A percentile compares a stretch with the other conserved stretches of the same genome.
Conservation (phyloP, 2,329 filamentous ascomycete species). For the Fonsecaea multimorphosa region DNA sequence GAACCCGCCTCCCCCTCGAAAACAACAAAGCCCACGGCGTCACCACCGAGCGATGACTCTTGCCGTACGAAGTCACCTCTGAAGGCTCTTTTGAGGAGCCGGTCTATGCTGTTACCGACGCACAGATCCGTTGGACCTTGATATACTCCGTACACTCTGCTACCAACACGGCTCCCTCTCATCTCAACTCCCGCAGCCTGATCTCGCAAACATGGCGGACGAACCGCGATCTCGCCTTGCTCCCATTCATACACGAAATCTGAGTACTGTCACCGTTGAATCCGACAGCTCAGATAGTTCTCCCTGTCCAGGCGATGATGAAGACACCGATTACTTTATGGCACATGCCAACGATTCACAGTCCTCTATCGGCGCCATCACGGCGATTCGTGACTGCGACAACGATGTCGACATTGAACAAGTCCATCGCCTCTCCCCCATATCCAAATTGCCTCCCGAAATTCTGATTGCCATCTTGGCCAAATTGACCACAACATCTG, state of each 20-base stretch:
- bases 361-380: slow-evolving; percentile 79
- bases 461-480: slow-evolving; percentile 92
- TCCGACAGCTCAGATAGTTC: slow-evolving; percentile 44
- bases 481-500: slow-evolving; percentile 75
- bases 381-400: slow-evolving; percentile 76
- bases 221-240: slow-evolving; percentile 33
- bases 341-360: slow-evolving; percentile 84
- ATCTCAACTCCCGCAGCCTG: slow-evolving; percentile 19
- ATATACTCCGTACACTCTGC: not conserved
- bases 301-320: slow-evolving; percentile 69
- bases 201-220: slow-evolving; percentile 35
- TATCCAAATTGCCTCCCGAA: slow-evolving; percentile 87
- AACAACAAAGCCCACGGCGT: slow-evolving; percentile 6
- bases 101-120: slow-evolving; percentile 9
- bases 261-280: slow-evolving; percentile 38
- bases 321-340: slow-evolving; percentile 93
- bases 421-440: slow-evolving; percentile 73
- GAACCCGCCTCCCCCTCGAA: not conserved
- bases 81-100: slow-evolving; percentile 12
- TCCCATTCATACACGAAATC: slow-evolving; percentile 37
- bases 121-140: not conserved
- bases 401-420: slow-evolving; percentile 58
- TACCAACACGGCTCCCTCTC: not conserved
- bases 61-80: not conserved
- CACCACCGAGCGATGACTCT: slow-evolving; percentile 2